Evolutionary conservation across 1,139 yeast species (phyloP).

Genomic region (Scheffersomyces cryptocercus): DNA sequence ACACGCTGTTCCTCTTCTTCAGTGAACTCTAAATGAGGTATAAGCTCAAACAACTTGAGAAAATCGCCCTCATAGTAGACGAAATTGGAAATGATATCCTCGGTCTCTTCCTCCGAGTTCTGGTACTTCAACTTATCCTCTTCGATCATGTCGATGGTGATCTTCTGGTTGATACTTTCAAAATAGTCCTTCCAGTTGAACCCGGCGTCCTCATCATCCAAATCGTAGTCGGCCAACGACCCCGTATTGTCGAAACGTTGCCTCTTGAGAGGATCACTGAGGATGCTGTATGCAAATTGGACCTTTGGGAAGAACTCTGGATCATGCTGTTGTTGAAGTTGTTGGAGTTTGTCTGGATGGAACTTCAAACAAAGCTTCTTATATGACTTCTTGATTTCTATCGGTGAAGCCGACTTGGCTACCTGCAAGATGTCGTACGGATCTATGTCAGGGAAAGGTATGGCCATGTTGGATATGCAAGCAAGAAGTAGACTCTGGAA

Average conservation of each 20-base stretch:
- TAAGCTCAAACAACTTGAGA: conserved; percentile 64
- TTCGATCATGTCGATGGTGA: conserved; percentile 73
- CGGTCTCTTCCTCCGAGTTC: conserved; percentile 62
- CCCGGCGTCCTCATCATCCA: conserved; percentile 36
- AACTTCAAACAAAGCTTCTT: conserved; percentile 65
- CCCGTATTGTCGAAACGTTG: conserved; percentile 71
- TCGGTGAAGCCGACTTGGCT: conserved; percentile 39
- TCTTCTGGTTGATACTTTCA: conserved; percentile 54
- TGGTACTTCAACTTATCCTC: conserved; percentile 69
- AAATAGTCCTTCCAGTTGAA: conserved; percentile 70
- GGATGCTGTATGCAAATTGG: conserved; percentile 73
- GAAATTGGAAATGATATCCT: conserved; percentile 64
- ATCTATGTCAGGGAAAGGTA: conserved; percentile 58
- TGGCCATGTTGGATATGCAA: conserved; percentile 23
- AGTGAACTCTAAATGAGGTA: conserved; percentile 74
- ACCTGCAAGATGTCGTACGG: conserved; percentile 66
- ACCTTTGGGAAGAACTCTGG: conserved; percentile 58
- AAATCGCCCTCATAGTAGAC: conserved; percentile 68
- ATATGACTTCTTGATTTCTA: conserved; percentile 69
- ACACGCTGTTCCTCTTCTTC: conserved; percentile 63
- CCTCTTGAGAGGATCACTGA: conserved; percentile 60
- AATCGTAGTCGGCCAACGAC: conserved; percentile 46
- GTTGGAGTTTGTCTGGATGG: conserved; percentile 78
- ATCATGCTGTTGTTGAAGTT: conserved; percentile 20
- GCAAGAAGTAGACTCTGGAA: background rate